Evolutionary conservation across 2,329 filamentous ascomycete genomes (phyloP).

Genomic region (Corynespora cassiicola): DNA sequence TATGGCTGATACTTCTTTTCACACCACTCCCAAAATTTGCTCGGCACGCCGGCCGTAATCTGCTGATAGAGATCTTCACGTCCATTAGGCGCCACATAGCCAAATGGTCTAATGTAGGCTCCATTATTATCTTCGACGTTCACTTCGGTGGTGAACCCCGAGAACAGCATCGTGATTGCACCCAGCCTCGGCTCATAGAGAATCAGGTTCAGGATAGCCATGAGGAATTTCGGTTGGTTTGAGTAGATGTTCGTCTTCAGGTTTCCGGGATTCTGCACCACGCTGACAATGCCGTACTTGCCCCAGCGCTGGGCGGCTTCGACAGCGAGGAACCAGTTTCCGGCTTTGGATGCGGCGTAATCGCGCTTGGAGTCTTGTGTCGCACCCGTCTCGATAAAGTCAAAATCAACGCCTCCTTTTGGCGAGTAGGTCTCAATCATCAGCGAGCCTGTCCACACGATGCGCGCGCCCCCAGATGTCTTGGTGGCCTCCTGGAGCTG

Average conservation of each 20-base stretch:
- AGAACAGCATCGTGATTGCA: slow-evolving; percentile 12
- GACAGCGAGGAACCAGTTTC: slow-evolving; percentile 16
- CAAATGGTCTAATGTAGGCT: slow-evolving; percentile 55
- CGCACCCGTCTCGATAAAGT: background rate
- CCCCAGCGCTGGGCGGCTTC: slow-evolving; percentile 16
- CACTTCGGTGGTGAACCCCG: slow-evolving; percentile 12
- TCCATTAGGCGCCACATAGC: slow-evolving; percentile 23
- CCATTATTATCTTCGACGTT: slow-evolving; percentile 30
- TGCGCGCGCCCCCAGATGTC: slow-evolving; percentile 35
- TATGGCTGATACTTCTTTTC: too few relatives aligned
- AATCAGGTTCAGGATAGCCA: slow-evolving; percentile 5
- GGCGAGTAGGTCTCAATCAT: slow-evolving; percentile 9
- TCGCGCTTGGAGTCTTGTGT: slow-evolving; percentile 3
- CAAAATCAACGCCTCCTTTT: slow-evolving; percentile 15
- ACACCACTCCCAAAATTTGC: slow-evolving; percentile 52
- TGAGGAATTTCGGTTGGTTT: slow-evolving; percentile 1
- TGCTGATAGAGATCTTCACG: slow-evolving; percentile 22
- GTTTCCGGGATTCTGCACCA: slow-evolving; percentile 47
- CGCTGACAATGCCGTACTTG: slow-evolving; percentile 17
- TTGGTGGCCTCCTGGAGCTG: slow-evolving; percentile 39
- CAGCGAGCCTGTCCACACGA: slow-evolving; percentile 40
- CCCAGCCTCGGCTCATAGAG: slow-evolving; percentile 10
- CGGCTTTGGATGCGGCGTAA: slow-evolving; percentile 21
- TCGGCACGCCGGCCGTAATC: slow-evolving; percentile 42
- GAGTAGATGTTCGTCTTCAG: slow-evolving; percentile 37